phyloP scores from a whole-genome alignment of 371 early-diverging fungal species.

The Circinella minor region DNA sequence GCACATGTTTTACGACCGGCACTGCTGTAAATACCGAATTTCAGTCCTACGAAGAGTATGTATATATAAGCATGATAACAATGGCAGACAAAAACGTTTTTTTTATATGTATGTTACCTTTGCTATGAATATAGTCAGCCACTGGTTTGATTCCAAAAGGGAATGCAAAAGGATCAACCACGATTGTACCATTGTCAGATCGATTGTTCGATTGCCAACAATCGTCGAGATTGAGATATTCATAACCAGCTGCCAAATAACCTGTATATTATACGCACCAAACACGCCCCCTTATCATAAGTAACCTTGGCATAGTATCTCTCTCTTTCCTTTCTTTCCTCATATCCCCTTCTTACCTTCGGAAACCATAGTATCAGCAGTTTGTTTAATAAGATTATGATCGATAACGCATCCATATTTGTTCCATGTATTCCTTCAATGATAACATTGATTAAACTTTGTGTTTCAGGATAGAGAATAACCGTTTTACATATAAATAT shows the following conservation, averaged over 20 bases:
- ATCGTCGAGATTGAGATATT: conserved; percentile 48
- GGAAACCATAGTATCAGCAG: conserved; percentile 35
- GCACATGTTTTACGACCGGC: conserved; percentile 26
- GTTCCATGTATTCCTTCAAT: conserved; percentile 47
- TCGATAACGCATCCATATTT: conserved; percentile 41
- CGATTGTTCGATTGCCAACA: conserved; percentile 46
- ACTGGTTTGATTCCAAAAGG: conserved; percentile 43
- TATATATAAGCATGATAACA: too few species aligned
- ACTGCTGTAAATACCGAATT: conserved; percentile 38
- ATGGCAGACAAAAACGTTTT: neutral
- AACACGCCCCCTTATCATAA: too few species aligned
- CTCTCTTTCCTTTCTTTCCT: neutral
- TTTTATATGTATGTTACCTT: conserved; percentile 16
- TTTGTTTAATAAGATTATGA: conserved; percentile 30
- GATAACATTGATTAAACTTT: too few species aligned
- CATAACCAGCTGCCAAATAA: conserved; percentile 32
- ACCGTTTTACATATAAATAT: neutral
- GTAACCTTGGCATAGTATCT: neutral
- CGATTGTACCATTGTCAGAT: conserved; percentile 36
- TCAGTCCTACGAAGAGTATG: conserved; percentile 17
- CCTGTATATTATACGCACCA: conserved; percentile 7
- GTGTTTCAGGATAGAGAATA: neutral
- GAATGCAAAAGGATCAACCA: conserved; percentile 36
- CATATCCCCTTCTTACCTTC: neutral
- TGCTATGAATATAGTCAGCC: conserved; percentile 38